A percentile compares a stretch with the other conserved stretches of the same genome.
Conservation (phyloP, 495 filamentous ascomycete genomes). For the Pseudoneurospora amorphoporcata region DNA sequence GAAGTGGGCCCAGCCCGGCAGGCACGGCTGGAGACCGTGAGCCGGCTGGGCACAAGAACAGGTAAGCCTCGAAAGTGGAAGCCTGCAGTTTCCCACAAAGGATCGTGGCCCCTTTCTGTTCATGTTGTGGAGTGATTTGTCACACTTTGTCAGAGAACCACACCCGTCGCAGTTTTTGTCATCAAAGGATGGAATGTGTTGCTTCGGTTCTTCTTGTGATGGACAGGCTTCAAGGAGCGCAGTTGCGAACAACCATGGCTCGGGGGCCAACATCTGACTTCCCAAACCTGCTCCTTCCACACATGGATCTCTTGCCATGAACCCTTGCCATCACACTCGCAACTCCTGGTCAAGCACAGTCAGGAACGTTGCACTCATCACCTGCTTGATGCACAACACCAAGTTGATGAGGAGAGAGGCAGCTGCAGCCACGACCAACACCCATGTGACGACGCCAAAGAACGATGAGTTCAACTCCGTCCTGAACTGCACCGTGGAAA, state of each 20-base stretch:
- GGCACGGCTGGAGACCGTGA: no score
- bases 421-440: constrained; percentile 1
- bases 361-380: neutral
- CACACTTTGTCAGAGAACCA: neutral
- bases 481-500: constrained; percentile 1
- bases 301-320: neutral
- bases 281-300: neutral
- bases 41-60: no score
- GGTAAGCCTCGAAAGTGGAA: neutral
- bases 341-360: neutral
- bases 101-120: neutral
- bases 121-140: neutral
- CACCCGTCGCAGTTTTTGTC: neutral
- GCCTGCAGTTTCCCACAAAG: neutral
- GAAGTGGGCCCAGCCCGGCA: no score
- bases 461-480: constrained; percentile 1
- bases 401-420: constrained; percentile 2
- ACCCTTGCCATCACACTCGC: neutral
- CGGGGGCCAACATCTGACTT: neutral
- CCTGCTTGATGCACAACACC: neutral
- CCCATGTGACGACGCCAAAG: constrained; percentile 4
- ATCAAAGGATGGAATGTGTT: neutral
- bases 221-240: neutral
- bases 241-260: neutral
- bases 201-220: neutral